These are phyloP conservation scores for Pyrus betulifolia DNA, from an alignment of 306 rosid genomes.

Conservation along the genomic window DNA sequence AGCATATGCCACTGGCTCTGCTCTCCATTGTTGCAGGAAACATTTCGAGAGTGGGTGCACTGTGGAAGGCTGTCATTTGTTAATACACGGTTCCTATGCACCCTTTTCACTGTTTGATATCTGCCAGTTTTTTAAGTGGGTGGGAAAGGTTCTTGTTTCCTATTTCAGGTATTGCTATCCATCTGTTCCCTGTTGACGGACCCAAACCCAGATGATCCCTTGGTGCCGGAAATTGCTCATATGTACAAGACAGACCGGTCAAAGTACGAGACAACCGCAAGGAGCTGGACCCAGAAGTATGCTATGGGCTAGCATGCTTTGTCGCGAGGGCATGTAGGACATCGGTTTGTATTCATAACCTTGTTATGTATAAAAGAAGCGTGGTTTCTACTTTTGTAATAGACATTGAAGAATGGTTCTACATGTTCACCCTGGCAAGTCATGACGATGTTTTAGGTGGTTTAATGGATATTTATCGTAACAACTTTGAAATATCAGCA, in stretches of 20 bases:
- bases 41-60: neutral
- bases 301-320: constrained; percentile 68
- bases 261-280: constrained; percentile 82
- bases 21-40: neutral
- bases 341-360: constrained; percentile 16
- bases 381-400: constrained; percentile 25
- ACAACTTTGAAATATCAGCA: constrained; percentile 1
- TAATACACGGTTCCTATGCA: constrained; percentile 18
- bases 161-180: constrained; percentile 69
- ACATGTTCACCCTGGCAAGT: constrained; percentile 1
- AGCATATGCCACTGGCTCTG: constrained; percentile 9
- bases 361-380: constrained; percentile 32
- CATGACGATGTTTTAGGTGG: neutral
- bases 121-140: constrained; percentile 48
- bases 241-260: constrained; percentile 72
- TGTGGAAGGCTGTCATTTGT: constrained; percentile 5
- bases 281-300: constrained; percentile 94
- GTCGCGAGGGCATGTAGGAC: constrained; percentile 21
- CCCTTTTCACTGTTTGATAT: constrained; percentile 16
- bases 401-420: constrained; percentile 31
- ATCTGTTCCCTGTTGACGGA: constrained; percentile 83
- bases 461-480: neutral
- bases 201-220: constrained; percentile 79
- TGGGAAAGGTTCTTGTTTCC: constrained; percentile 54
- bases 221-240: constrained; percentile 82